A percentile compares a stretch with the other conserved stretches of the same genome.
Conservation (phyloP, 2,329 filamentous ascomycete species). For the Fusarium newnesense region DNA sequence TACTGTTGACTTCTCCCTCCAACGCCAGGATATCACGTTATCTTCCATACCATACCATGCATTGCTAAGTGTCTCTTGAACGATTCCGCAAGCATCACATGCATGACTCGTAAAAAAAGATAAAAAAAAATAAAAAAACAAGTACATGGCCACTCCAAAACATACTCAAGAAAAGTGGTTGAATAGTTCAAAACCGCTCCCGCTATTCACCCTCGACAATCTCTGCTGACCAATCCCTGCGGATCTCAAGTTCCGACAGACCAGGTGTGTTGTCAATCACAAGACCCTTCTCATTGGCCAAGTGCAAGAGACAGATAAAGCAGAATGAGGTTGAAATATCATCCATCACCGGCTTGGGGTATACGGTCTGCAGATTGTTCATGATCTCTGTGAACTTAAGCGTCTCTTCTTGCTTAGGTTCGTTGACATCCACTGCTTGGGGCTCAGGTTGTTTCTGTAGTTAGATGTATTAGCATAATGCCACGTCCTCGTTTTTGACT, state of each 20-base stretch:
- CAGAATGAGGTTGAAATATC: conserved; percentile 95
- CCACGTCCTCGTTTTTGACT: background rate
- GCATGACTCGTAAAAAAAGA: conserved; percentile 10
- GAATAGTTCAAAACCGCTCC: background rate
- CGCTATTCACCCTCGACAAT: conserved; percentile 56
- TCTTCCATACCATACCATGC: conserved; percentile 16
- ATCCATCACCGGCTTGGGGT: conserved; percentile 84
- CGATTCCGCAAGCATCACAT: background rate
- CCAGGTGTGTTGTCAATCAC: conserved; percentile 73
- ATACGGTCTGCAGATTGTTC: conserved; percentile 86
- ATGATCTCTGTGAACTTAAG: conserved; percentile 93
- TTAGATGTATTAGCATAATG: conserved; percentile 14
- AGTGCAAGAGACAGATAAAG: conserved; percentile 91
- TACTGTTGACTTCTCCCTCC: conserved; percentile 16
- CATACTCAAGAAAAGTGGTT: conserved; percentile 14
- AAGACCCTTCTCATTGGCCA: conserved; percentile 93
- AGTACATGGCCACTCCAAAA: background rate
- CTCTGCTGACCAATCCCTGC: conserved; percentile 71
- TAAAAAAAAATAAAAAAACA: background rate
- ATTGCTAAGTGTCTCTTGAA: conserved; percentile 16
- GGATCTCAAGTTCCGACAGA: conserved; percentile 69
- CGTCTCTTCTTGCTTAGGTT: conserved; percentile 55
- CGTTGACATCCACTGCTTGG: conserved; percentile 43
- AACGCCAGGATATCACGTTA: conserved; percentile 39
- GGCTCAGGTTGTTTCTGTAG: conserved; percentile 36